Conservation (phyloP, 768 basidiomycete genomes). For the Strobilomyces dryophilus region DNA sequence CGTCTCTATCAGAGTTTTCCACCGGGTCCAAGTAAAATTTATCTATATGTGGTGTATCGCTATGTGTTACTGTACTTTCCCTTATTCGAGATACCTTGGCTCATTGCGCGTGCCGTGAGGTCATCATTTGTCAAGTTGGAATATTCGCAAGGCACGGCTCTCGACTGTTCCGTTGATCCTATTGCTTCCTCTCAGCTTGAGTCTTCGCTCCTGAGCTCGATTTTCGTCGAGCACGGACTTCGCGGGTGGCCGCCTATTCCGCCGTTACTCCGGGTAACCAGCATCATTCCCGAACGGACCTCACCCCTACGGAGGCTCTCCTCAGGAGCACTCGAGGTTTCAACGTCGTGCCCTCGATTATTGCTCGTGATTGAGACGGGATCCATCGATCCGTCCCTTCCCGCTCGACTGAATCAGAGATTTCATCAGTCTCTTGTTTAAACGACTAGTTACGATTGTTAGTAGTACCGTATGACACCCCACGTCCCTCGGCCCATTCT, state of each 20-base stretch:
- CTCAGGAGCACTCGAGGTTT: too few species aligned
- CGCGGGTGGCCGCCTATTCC: neutral
- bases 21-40: slow-evolving; percentile 49
- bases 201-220: too few species aligned
- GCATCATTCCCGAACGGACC: too few species aligned
- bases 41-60: slow-evolving; percentile 28
- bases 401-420: neutral
- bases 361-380: too few species aligned
- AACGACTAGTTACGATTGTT: neutral
- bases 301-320: neutral
- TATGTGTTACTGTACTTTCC: slow-evolving; percentile 30
- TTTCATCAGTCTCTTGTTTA: neutral
- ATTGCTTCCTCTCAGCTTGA: neutral
- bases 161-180: neutral
- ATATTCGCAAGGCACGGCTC: neutral
- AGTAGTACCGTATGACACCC: neutral
- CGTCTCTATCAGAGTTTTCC: slow-evolving; percentile 47
- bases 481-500: neutral
- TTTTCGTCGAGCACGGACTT: too few species aligned
- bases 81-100: slow-evolving; percentile 31
- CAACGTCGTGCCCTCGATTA: too few species aligned
- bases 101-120: neutral
- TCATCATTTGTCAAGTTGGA: neutral
- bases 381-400: neutral
- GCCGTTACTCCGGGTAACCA: neutral